Conservation (phyloP, 805 yeast species). For the Monosporozyma servazzii region DNA sequence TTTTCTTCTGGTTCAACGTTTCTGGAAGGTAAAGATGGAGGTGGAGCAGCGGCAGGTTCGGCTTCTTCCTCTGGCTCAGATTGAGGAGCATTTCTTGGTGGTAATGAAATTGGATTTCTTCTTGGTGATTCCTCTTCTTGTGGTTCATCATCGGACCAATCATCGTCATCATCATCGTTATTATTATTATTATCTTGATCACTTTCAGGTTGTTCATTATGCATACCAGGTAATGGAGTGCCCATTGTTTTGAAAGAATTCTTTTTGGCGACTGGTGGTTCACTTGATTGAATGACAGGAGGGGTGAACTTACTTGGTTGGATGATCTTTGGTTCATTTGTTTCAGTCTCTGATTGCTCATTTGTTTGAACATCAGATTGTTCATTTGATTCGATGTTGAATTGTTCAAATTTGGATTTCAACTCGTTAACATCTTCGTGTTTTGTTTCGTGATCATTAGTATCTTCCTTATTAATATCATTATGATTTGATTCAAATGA, state of each 20-base stretch:
- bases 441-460: constrained; percentile 11
- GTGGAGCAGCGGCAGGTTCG: constrained; percentile 5
- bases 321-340: constrained; percentile 24
- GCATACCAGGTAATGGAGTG: constrained; percentile 29
- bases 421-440: constrained; percentile 26
- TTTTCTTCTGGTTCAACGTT: constrained; percentile 4
- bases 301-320: constrained; percentile 20
- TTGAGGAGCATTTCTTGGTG: constrained; percentile 5
- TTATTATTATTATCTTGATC: too few species aligned
- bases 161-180: constrained; percentile 18
- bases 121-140: background rate
- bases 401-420: constrained; percentile 32
- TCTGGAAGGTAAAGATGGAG: constrained; percentile 1
- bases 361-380: too few species aligned
- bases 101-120: constrained; percentile 9
- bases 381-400: constrained; percentile 17
- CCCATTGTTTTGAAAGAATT: constrained; percentile 22
- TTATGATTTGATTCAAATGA: constrained; percentile 6
- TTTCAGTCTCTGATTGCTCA: constrained; percentile 18
- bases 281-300: constrained; percentile 7
- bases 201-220: constrained; percentile 18
- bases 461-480: constrained; percentile 8
- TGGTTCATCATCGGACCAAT: constrained; percentile 22
- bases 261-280: constrained; percentile 5
- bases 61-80: constrained; percentile 3